phyloP scores from a whole-genome alignment of 1,139 yeast species.

The Protomyces gravidus region DNA sequence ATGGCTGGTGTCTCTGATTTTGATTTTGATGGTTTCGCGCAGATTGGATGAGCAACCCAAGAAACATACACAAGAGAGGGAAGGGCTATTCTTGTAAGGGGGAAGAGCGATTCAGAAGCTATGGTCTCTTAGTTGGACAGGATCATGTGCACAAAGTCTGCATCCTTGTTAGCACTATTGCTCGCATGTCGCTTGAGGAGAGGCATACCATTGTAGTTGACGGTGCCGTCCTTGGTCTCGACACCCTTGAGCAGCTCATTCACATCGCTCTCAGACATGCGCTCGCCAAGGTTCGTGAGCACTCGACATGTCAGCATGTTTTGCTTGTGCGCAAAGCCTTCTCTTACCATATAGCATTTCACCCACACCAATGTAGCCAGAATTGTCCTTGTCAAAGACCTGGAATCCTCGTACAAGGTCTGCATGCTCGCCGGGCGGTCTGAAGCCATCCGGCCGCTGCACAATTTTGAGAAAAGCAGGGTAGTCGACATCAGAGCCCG shows the following conservation, averaged over 20 bases:
- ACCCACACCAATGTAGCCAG: slow-evolving; percentile 96
- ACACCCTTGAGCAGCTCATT: slow-evolving; percentile 95
- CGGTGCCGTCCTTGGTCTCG: slow-evolving; percentile 86
- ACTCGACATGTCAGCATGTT: slow-evolving; percentile 39
- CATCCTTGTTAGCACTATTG: neutral
- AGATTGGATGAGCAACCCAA: too few species aligned
- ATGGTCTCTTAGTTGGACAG: slow-evolving; percentile 92
- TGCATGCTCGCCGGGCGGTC: slow-evolving; percentile 87
- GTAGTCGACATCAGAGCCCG: slow-evolving; percentile 53
- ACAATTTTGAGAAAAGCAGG: slow-evolving; percentile 74
- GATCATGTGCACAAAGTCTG: slow-evolving; percentile 80
- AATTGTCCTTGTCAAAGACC: slow-evolving; percentile 90
- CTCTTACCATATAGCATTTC: slow-evolving; percentile 72
- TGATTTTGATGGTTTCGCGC: too few species aligned
- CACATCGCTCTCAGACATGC: slow-evolving; percentile 81
- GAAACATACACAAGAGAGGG: too few species aligned
- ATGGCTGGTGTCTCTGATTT: too few species aligned
- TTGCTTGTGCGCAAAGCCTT: neutral
- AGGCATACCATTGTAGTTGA: slow-evolving; percentile 66
- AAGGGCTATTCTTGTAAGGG: too few species aligned
- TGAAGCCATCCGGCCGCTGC: slow-evolving; percentile 85
- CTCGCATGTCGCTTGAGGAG: neutral
- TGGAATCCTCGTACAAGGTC: slow-evolving; percentile 97
- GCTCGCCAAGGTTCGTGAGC: slow-evolving; percentile 89
- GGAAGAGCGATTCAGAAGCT: too few species aligned